Percentiles rank a stretch among this genome's conserved stretches.
Conservation (phyloP, 139 green algal genomes). For the Pleodorina starrii region DNA sequence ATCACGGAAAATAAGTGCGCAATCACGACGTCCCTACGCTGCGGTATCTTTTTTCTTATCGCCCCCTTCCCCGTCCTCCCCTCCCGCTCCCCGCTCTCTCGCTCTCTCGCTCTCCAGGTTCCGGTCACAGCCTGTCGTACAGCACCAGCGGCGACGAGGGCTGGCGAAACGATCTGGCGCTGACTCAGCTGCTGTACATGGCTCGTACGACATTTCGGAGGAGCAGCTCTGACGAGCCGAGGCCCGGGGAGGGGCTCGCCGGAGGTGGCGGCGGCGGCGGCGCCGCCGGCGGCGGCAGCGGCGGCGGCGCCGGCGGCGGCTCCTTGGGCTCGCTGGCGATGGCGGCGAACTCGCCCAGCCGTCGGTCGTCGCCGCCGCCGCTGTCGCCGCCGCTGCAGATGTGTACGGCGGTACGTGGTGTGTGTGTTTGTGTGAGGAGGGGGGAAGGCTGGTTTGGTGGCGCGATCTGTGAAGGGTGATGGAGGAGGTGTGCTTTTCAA, state of each 20-base stretch:
- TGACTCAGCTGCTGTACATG: slow-evolving; percentile 41
- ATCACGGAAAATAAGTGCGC: too few relatives aligned
- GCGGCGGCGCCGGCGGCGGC: not conserved
- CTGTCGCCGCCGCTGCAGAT: not conserved
- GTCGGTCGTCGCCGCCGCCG: not conserved
- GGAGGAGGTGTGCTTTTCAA: too few relatives aligned
- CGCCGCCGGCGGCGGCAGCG: not conserved
- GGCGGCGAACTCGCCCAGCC: not conserved
- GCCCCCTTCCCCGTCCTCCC: too few relatives aligned
- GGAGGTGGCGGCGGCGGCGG: not conserved
- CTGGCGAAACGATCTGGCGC: slow-evolving; percentile 14
- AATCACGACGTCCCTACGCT: too few relatives aligned
- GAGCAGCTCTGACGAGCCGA: not conserved
- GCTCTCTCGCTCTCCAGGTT: too few relatives aligned
- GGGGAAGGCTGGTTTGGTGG: too few relatives aligned
- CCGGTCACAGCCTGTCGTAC: not conserved
- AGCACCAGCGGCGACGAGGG: slow-evolving; percentile 37
- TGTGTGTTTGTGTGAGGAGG: too few relatives aligned
- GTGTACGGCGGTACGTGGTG: not conserved
- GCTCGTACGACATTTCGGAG: slow-evolving; percentile 34
- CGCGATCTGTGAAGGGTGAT: too few relatives aligned
- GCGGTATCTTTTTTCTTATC: too few relatives aligned
- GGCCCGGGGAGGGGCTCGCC: not conserved
- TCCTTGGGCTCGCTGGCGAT: not conserved
- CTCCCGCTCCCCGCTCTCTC: too few relatives aligned